Percentiles rank a stretch among this genome's conserved stretches.
Evolutionary conservation across 2,329 filamentous ascomycete genomes (phyloP).

Genomic region (Aspergillus caelatus): DNA sequence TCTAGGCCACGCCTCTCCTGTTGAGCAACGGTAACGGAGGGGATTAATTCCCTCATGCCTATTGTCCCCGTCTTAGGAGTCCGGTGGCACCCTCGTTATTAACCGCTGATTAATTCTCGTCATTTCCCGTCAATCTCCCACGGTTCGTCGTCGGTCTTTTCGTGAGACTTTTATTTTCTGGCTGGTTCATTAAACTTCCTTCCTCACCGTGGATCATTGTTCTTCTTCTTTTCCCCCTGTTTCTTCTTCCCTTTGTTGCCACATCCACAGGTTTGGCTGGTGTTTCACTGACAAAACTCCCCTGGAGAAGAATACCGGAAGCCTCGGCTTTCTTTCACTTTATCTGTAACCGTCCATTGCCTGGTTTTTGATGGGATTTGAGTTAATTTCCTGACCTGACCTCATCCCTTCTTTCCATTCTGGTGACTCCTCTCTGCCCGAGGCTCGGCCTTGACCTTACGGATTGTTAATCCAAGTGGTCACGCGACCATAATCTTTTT

Average conservation of each 20-base stretch:
- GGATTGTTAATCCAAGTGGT: not conserved
- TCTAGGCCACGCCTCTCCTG: not conserved
- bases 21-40: not conserved
- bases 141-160: not conserved
- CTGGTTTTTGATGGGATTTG: not conserved
- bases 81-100: not conserved
- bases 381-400: not conserved
- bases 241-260: not conserved
- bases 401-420: not conserved
- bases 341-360: not conserved
- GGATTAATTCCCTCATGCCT: not conserved
- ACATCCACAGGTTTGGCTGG: not conserved
- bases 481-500: not conserved
- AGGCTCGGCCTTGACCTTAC: not conserved
- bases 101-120: constrained; percentile 5
- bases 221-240: not conserved
- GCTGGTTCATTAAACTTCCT: not conserved
- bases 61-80: not conserved
- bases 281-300: not conserved
- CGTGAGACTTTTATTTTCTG: not conserved
- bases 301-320: not conserved
- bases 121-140: not conserved
- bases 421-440: not conserved
- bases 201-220: not conserved
- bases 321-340: not conserved